phyloP scores from a whole-genome alignment of 768 basidiomycete species.

The Lyophyllum atratum region DNA sequence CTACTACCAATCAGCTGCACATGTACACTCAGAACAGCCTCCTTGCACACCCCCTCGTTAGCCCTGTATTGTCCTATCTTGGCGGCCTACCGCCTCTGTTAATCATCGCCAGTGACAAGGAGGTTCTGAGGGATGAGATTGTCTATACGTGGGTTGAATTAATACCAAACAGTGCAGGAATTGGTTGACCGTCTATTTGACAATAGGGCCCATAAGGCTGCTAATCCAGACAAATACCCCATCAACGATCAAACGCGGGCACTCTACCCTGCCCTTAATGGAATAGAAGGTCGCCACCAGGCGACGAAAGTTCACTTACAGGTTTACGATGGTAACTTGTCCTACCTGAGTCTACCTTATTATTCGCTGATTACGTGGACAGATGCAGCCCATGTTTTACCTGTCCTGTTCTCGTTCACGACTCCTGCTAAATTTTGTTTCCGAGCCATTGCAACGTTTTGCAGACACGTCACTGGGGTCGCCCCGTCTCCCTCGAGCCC shows the following conservation, averaged over 20 bases:
- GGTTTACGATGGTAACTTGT: conserved; percentile 75
- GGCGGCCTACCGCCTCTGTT: conserved; percentile 90
- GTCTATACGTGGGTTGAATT: conserved; percentile 68
- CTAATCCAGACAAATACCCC: conserved; percentile 72
- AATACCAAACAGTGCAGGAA: background rate
- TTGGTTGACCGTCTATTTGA: background rate
- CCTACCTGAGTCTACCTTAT: conserved; percentile 13
- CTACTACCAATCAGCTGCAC: conserved; percentile 74
- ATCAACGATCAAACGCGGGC: conserved; percentile 42
- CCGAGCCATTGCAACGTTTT: conserved; percentile 74
- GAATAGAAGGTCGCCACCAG: conserved; percentile 51
- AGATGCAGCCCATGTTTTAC: conserved; percentile 76
- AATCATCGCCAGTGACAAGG: conserved; percentile 85
- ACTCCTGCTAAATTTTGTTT: conserved; percentile 81
- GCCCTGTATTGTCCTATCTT: conserved; percentile 77
- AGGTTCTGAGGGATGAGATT: conserved; percentile 90
- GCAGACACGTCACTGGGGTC: conserved; percentile 63
- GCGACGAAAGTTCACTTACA: conserved; percentile 89
- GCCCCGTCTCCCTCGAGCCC: conserved; percentile 20
- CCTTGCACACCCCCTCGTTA: conserved; percentile 79
- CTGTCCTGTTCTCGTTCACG: conserved; percentile 74
- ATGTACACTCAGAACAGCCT: conserved; percentile 83
- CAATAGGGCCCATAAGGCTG: conserved; percentile 86
- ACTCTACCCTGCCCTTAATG: conserved; percentile 59
- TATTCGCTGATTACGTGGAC: conserved; percentile 15